These are phyloP conservation scores for Limonium bicolor DNA, from an alignment of 148 eudicot species.

Conservation along the genomic window DNA sequence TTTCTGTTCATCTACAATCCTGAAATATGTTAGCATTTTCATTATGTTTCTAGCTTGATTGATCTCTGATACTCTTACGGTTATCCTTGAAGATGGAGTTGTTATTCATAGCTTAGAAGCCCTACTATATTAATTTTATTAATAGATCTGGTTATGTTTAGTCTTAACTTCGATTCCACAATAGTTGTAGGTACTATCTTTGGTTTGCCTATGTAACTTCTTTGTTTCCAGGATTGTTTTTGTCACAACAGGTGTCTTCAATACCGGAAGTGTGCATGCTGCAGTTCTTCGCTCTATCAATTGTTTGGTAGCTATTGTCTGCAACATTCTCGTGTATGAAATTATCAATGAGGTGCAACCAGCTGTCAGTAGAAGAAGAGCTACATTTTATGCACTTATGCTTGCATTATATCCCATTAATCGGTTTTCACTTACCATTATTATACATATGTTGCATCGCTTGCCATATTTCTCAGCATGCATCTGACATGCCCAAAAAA, in stretches of 20 bases:
- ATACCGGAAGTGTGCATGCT: conserved; percentile 41
- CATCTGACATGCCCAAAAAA: conserved; percentile 47
- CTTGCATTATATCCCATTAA: conserved; percentile 78
- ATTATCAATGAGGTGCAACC: conserved; percentile 47
- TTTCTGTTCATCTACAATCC: too few relatives aligned
- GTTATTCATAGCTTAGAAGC: too few relatives aligned
- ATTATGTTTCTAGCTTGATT: too few relatives aligned
- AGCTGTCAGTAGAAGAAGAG: conserved; percentile 48
- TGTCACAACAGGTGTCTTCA: conserved; percentile 25
- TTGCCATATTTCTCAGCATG: conserved; percentile 55
- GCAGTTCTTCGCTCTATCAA: conserved; percentile 63
- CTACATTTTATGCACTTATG: conserved; percentile 38
- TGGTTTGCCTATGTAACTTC: conserved; percentile 96
- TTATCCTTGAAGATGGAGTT: too few relatives aligned
- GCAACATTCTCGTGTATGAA: conserved; percentile 55
- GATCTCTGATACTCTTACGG: too few relatives aligned
- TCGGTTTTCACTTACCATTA: conserved; percentile 83
- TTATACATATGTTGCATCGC: conserved; percentile 84
- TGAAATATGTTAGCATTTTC: too few relatives aligned
- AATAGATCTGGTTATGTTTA: too few relatives aligned
- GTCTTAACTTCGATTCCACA: too few relatives aligned
- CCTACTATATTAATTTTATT: too few relatives aligned
- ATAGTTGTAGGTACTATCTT: conserved; percentile 97
- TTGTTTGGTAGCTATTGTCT: conserved; percentile 49
- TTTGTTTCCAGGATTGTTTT: conserved; percentile 83